These are phyloP conservation scores for Cryphonectria parasitica DNA, from an alignment of 2,329 filamentous ascomycete genomes.

Conservation along the genomic window DNA sequence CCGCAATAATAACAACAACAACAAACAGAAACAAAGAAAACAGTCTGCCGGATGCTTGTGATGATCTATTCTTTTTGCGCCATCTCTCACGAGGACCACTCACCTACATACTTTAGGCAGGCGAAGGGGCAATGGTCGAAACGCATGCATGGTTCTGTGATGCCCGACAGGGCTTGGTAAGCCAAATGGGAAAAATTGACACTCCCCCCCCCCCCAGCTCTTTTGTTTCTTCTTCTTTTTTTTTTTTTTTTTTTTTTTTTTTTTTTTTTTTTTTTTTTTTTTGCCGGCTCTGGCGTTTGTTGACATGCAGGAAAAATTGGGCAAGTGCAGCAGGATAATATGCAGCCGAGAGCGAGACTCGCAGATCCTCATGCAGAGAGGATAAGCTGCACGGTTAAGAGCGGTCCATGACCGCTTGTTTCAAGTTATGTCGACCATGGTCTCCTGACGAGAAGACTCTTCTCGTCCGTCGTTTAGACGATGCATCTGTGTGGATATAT, in stretches of 20 bases:
- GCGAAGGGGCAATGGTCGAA: background rate
- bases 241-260: background rate
- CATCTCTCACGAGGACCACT: background rate
- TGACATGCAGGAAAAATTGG: background rate
- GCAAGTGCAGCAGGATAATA: background rate
- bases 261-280: background rate
- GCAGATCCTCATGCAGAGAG: background rate
- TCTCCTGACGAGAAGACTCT: background rate
- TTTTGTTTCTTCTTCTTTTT: no score
- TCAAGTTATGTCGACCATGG: background rate
- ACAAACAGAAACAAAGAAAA: background rate
- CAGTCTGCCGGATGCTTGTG: background rate
- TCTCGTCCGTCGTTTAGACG: background rate
- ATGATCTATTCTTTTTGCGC: background rate
- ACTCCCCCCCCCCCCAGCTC: no score
- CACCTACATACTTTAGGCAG: background rate
- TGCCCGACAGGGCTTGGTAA: background rate
- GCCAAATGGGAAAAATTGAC: background rate
- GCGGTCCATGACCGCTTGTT: background rate
- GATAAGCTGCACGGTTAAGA: background rate
- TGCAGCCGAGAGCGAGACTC: background rate
- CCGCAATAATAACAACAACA: background rate
- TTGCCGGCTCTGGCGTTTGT: conserved; percentile 5
- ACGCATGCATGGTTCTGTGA: background rate
- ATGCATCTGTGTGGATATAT: background rate